phyloP scores from a whole-genome alignment of 1,284 basidiomycete genomes.

The Ganoderma lucidum region DNA sequence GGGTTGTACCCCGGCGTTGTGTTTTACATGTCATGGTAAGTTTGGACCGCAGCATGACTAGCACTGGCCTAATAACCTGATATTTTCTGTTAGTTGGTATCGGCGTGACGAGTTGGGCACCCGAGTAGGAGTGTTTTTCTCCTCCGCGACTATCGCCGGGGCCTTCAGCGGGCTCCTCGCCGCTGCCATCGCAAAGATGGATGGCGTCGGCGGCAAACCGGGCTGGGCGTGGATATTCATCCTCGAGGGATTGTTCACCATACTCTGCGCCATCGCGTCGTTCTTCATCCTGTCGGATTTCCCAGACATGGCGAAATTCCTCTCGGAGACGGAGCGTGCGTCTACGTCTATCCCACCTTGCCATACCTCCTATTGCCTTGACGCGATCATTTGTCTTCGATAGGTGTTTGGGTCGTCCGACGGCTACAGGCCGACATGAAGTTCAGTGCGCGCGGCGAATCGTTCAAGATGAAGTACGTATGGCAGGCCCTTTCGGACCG shows the following conservation, averaged over 20 bases:
- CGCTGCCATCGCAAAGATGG: slow-evolving; percentile 73
- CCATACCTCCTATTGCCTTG: not conserved
- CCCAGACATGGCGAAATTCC: slow-evolving; percentile 65
- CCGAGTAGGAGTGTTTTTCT: slow-evolving; percentile 71
- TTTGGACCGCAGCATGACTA: not conserved
- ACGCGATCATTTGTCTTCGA: not conserved
- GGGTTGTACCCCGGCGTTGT: slow-evolving; percentile 49
- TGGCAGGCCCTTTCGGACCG: slow-evolving; percentile 57
- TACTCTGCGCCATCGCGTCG: slow-evolving; percentile 56
- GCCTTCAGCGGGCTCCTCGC: slow-evolving; percentile 75
- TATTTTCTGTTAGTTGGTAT: slow-evolving; percentile 40
- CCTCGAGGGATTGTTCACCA: slow-evolving; percentile 76
- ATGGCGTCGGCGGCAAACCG: slow-evolving; percentile 67
- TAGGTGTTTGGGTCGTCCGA: slow-evolving; percentile 55
- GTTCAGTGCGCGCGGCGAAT: slow-evolving; percentile 58
- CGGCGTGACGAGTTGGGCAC: slow-evolving; percentile 68
- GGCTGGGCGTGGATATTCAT: slow-evolving; percentile 80
- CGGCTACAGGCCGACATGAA: slow-evolving; percentile 57
- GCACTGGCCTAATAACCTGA: not conserved
- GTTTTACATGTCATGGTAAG: slow-evolving; percentile 48
- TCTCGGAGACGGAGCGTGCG: slow-evolving; percentile 57
- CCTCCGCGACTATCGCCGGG: slow-evolving; percentile 72
- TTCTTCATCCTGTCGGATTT: slow-evolving; percentile 69
- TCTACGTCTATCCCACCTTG: slow-evolving; percentile 19
- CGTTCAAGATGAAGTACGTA: slow-evolving; percentile 53